These are phyloP conservation scores for Aschersonia sp. DNA, from an alignment of 2,329 filamentous ascomycete species.

Conservation along the genomic window DNA sequence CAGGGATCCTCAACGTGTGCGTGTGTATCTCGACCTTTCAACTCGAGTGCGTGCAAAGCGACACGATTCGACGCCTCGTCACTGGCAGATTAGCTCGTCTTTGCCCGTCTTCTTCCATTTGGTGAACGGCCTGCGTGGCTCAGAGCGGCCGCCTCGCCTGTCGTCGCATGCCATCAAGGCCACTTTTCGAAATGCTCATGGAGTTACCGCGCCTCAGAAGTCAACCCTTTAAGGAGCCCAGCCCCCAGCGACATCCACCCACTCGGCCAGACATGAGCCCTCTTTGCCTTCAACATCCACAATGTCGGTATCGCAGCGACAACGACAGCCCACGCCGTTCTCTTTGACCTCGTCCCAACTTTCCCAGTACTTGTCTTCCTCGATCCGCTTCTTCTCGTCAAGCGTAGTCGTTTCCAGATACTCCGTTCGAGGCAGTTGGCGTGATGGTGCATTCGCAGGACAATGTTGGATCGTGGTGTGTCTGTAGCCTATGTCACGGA, in stretches of 20 bases:
- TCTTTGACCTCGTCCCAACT: constrained; percentile 76
- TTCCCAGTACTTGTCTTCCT: constrained; percentile 96
- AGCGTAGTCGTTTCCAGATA: constrained; percentile 70
- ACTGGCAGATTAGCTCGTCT: not conserved
- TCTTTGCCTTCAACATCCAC: constrained; percentile 96
- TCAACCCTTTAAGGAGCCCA: constrained; percentile 46
- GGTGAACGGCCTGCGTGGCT: too few relatives aligned
- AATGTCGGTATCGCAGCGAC: constrained; percentile 93
- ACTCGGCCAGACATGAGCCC: constrained; percentile 86
- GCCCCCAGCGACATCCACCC: constrained; percentile 93
- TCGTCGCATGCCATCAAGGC: too few relatives aligned
- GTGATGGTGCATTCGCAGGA: constrained; percentile 82
- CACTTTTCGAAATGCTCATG: too few relatives aligned
- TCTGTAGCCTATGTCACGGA: constrained; percentile 95
- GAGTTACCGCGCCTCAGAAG: too few relatives aligned
- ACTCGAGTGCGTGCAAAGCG: too few relatives aligned
- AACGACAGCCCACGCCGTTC: constrained; percentile 93
- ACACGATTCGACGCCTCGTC: not conserved
- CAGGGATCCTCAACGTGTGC: not conserved
- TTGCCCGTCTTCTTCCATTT: not conserved
- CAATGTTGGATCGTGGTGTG: constrained; percentile 99
- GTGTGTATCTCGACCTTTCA: too few relatives aligned
- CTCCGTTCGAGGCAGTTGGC: constrained; percentile 67
- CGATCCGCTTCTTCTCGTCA: constrained; percentile 69
- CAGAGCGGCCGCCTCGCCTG: too few relatives aligned